Conservation (phyloP, 2,329 filamentous ascomycete species). For the Colletotrichum sp. region DNA sequence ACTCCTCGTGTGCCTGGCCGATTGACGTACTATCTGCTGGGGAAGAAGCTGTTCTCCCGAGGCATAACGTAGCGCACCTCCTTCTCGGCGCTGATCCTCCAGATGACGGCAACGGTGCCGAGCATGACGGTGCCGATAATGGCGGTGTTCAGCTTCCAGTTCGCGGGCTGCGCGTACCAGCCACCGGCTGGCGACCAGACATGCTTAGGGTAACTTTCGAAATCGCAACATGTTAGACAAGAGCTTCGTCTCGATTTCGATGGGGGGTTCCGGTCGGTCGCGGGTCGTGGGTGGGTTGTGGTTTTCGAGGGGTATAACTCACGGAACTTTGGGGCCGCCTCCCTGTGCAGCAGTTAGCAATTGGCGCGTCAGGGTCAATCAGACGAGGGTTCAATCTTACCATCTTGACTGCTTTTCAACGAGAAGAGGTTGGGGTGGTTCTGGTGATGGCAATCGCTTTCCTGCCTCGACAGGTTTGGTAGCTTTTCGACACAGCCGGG, state of each 20-base stretch:
- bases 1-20: too few relatives aligned
- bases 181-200: constrained; percentile 98
- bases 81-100: constrained; percentile 74
- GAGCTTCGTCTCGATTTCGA: constrained; percentile 21
- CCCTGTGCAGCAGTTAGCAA: constrained; percentile 60
- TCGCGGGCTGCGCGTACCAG: constrained; percentile 93
- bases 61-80: constrained; percentile 79
- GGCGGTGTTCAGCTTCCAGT: constrained; percentile 94
- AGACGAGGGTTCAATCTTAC: constrained; percentile 40
- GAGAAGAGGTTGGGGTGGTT: constrained; percentile 27
- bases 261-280: neutral
- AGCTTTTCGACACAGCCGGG: constrained; percentile 4
- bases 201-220: constrained; percentile 88
- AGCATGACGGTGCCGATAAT: constrained; percentile 72
- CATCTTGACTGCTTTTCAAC: constrained; percentile 57
- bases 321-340: constrained; percentile 74
- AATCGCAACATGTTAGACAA: constrained; percentile 3
- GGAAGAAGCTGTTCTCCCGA: constrained; percentile 78
- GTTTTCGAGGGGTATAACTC: constrained; percentile 36
- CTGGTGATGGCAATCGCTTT: constrained; percentile 24
- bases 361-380: neutral
- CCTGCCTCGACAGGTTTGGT: constrained; percentile 16
- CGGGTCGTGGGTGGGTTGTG: neutral
- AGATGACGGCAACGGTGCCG: constrained; percentile 71
- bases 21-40: constrained; percentile 82